These are phyloP conservation scores for Globisporangium spinosum DNA, from an alignment of 352 stramenopile species.

Conservation along the genomic window DNA sequence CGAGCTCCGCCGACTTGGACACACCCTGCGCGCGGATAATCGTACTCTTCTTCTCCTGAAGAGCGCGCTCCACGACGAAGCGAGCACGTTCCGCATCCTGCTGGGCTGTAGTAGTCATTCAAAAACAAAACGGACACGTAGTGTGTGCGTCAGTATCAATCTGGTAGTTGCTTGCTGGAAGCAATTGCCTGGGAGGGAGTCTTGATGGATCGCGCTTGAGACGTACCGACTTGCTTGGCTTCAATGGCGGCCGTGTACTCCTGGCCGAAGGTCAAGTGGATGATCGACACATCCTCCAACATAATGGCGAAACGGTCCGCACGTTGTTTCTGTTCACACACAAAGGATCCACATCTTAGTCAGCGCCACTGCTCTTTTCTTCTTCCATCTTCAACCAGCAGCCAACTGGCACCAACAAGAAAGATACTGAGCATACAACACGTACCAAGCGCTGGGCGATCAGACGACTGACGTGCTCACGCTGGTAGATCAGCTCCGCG, in stretches of 20 bases:
- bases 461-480: constrained; percentile 94
- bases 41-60: constrained; percentile 99
- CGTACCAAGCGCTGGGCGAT: constrained; percentile 92
- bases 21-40: constrained; percentile 97
- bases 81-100: constrained; percentile 98
- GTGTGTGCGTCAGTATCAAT: not conserved
- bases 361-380: not conserved
- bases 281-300: constrained; percentile 99
- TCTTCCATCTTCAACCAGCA: constrained; percentile 1
- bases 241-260: constrained; percentile 99
- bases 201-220: not conserved
- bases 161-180: not conserved
- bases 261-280: constrained; percentile 97
- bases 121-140: constrained; percentile 4
- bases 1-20: constrained; percentile 97
- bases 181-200: not conserved
- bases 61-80: constrained; percentile 97
- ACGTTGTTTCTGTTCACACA: constrained; percentile 57
- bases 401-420: not conserved
- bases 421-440: not conserved
- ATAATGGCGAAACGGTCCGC: constrained; percentile 91
- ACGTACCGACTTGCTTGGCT: constrained; percentile 96
- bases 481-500: constrained; percentile 98
- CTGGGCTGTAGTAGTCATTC: constrained; percentile 77
- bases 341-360: not conserved